Evolutionary conservation across 2,329 filamentous ascomycete genomes (phyloP).

Genomic region (Phialocephala sp.): DNA sequence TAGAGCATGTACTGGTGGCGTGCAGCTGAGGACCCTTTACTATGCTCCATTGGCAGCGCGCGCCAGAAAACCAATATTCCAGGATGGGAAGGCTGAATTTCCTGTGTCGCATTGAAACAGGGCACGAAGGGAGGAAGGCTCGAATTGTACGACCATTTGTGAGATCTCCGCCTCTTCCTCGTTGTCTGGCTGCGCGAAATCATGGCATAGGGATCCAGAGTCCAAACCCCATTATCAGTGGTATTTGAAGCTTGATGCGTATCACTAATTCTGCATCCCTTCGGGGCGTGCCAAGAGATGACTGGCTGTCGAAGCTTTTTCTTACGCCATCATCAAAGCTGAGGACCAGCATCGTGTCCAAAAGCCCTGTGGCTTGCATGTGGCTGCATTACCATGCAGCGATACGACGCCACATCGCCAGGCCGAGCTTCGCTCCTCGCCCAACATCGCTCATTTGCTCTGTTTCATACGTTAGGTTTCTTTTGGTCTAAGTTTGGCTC

Average conservation of each 20-base stretch:
- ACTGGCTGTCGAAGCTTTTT: not conserved
- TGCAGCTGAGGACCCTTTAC: not conserved
- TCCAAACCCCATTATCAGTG: no score
- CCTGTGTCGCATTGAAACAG: constrained; percentile 4
- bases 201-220: no score
- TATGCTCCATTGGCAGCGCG: not conserved
- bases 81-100: not conserved
- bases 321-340: not conserved
- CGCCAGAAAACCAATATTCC: not conserved
- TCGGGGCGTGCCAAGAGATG: not conserved
- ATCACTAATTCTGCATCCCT: not conserved
- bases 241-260: not conserved
- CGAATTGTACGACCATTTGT: not conserved
- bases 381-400: not conserved
- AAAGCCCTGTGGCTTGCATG: constrained; percentile 1
- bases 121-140: not conserved
- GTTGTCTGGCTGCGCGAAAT: no score
- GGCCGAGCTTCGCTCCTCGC: not conserved
- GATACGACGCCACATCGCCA: constrained; percentile 1
- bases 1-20: not conserved
- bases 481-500: constrained; percentile 6
- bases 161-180: no score
- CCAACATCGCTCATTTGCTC: not conserved
- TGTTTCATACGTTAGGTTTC: not conserved
- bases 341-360: not conserved